Evolutionary conservation across 2,329 filamentous ascomycete genomes (phyloP).

Genomic region (Penicillium sp.): DNA sequence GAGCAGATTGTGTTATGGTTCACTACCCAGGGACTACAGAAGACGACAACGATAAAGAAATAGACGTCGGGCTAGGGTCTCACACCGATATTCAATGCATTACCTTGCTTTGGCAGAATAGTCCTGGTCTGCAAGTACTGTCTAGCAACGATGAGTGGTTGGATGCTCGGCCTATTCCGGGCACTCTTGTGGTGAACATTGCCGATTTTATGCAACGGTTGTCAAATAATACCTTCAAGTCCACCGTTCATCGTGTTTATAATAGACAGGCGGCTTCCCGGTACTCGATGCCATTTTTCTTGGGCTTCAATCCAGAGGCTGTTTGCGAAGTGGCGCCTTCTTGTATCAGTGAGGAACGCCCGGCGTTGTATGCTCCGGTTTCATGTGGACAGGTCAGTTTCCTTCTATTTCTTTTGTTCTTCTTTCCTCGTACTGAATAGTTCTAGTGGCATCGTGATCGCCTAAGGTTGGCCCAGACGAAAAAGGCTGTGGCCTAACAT

Average conservation of each 20-base stretch:
- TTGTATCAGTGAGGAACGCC: constrained; percentile 45
- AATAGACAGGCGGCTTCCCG: constrained; percentile 33
- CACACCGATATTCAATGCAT: constrained; percentile 50
- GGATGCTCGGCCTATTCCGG: constrained; percentile 32
- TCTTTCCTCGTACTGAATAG: not conserved
- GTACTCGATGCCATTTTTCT: constrained; percentile 57
- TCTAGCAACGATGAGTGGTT: constrained; percentile 32
- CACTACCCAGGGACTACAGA: constrained; percentile 20
- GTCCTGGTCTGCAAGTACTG: constrained; percentile 42
- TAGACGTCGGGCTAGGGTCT: constrained; percentile 44
- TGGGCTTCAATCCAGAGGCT: constrained; percentile 53
- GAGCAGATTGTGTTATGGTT: constrained; percentile 22
- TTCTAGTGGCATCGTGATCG: not conserved
- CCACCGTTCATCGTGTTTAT: constrained; percentile 50
- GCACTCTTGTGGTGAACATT: constrained; percentile 51
- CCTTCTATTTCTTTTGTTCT: not conserved
- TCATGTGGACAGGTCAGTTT: constrained; percentile 43
- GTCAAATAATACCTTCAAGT: constrained; percentile 49
- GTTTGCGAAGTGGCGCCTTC: constrained; percentile 27
- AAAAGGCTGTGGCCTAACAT: too few relatives aligned
- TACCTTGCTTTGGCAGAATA: constrained; percentile 47
- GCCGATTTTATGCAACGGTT: constrained; percentile 52
- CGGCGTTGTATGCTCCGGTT: constrained; percentile 50
- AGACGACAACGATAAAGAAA: not conserved
- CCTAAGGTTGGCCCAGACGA: not conserved